Base-by-base conservation (phyloP, 2,329 filamentous ascomycete species). In the Colletotrichum nymphaeae region DNA sequence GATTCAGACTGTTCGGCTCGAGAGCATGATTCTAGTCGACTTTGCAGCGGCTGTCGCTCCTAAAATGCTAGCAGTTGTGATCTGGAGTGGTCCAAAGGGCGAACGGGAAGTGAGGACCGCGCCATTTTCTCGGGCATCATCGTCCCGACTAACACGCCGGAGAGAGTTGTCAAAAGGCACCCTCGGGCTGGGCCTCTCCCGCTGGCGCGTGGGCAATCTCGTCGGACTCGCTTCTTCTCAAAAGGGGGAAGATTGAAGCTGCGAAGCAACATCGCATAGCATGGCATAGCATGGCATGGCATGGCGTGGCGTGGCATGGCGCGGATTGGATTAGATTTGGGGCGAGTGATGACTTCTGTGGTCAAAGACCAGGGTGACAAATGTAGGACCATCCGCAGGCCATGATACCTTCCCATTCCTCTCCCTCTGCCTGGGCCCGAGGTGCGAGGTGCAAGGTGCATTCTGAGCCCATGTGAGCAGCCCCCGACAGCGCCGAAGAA, bases 41-140 rank as follows among this genome's bases (percentile, higher is more conserved):
- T 55, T 35, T 55, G 56, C 56, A 67, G 63, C 35, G 46, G 57
- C 58, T 37, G 52, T 24, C 53, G 52, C 28, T 30, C n/a, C 6
- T 9, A 24, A 22, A 37, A 60, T 70, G 67, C 60, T 60, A 49
- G 19, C 26, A 35, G 30, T 24, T 24, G 8, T 32, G 30, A 69
- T 62, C 55, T 70, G 60, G 70, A 65, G 66, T 55, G 60, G 59
- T 73, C 66, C 55, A 60, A 55, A 69, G 57, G 59, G n/a, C 24
- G 26, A 59, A 59, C 55, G 57, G 55, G 55, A n/a, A n/a, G 35
- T 58, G 42, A 62, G n/a, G 28, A 42, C 16, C 56, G 64, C 57
- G 57, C 56, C 63, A 72, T 67, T 60, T 68, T 32, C 19, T 63
- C 37, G 68, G 19, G 42, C 49, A 64, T 69, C 59, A 32, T 69